Evolutionary conservation across 805 yeast species (phyloP), one percentile per base, ranked within the genome.

Genomic region (Zygosaccharomyces lentus): DNA sequence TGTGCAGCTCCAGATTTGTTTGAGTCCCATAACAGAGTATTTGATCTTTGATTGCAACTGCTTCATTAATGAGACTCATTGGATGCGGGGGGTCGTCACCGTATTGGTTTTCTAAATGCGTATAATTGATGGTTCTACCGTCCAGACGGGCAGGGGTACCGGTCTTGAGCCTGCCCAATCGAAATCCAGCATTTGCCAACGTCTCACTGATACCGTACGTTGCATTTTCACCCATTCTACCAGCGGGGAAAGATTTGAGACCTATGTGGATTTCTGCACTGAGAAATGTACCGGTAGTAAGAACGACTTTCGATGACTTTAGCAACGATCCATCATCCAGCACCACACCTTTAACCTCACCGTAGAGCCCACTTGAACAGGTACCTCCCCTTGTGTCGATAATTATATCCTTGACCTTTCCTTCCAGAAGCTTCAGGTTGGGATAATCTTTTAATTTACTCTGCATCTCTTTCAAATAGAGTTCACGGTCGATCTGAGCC

Each of bases 261-360:
- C 99, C 99, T 52, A 93, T 80, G 64, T 93, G 99, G 38, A 91
- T 87, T 63, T 93, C 99, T 2, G 90, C 99, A 6, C 95, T 84
- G 21, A 93, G 71, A 59, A 93, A 93, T 0, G 99, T 93, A 1
- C 99, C 99, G 0, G 99, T 93, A 0, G 98, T 88, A 15, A 93
- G 80, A 6, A 93, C 88, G 6, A 93, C 91, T 49, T 78, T 78
- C 0, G 75, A 68, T 37, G 90, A 76, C 24, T 69, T 72, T 7
- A 89, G 53, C 0, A 87, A 59, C 1, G 52, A 24, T 0, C 95
- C 96, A 56, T 80, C 77, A 6, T 75, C 83, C 29, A 91, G 65
- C 1, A 91, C 70, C 2, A 88, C 84, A 9, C 99, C 99, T 40
- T 66, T 68, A 0, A 90, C 76, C 0, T 55, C 55, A 1, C 82